Conservation (phyloP, 371 early-diverging fungal genomes). For the Circinella minor region DNA sequence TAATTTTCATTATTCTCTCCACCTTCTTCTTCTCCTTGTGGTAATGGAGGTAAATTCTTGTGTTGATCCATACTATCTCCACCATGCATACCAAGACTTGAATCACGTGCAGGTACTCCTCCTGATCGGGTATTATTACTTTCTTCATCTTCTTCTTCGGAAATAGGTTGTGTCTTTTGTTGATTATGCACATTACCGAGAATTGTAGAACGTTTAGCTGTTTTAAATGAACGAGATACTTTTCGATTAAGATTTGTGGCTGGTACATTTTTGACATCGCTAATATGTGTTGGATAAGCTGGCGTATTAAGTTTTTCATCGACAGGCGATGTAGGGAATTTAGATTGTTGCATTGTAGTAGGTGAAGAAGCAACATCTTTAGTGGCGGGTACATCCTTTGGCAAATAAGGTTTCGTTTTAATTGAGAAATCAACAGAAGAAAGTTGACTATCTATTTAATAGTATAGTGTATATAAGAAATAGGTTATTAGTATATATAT, state of each 20-base stretch:
- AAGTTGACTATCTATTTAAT: conserved; percentile 36
- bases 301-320: conserved; percentile 22
- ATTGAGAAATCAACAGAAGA: conserved; percentile 44
- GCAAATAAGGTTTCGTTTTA: conserved; percentile 24
- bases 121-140: conserved; percentile 8
- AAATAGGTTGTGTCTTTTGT: conserved; percentile 14
- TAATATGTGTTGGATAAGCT: conserved; percentile 52
- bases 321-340: conserved; percentile 13
- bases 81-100: conserved; percentile 31
- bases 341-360: conserved; percentile 9
- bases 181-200: conserved; percentile 30
- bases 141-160: conserved; percentile 6
- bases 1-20: background rate
- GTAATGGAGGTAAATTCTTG: conserved; percentile 21
- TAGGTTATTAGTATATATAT: background rate
- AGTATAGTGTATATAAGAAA: too few relatives aligned
- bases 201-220: conserved; percentile 60
- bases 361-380: conserved; percentile 16
- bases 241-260: conserved; percentile 64
- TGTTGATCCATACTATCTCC: conserved; percentile 23
- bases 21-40: background rate
- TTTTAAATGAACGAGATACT: conserved; percentile 62
- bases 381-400: conserved; percentile 17
- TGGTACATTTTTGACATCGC: conserved; percentile 57
- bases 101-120: conserved; percentile 31